Conservation (phyloP, 2,329 filamentous ascomycete species). For the Blastomyces silverae region DNA sequence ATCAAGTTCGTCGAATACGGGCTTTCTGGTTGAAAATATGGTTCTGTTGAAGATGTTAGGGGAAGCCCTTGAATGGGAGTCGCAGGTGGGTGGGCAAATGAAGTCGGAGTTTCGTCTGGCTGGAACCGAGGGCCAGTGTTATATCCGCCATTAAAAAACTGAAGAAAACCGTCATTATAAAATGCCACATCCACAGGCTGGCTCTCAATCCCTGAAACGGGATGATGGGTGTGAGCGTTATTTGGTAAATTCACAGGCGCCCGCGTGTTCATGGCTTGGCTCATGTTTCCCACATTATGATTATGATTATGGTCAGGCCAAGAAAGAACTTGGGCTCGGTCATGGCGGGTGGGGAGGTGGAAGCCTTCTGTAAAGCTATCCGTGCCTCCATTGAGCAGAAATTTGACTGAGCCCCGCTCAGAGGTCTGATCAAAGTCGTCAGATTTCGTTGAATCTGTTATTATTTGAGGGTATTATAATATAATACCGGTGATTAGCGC, state of each 20-base stretch:
- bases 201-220: constrained; percentile 18
- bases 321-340: constrained; percentile 34
- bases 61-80: constrained; percentile 23
- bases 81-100: constrained; percentile 19
- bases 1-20: constrained; percentile 37
- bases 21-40: constrained; percentile 31
- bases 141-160: constrained; percentile 37
- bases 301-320: constrained; percentile 29
- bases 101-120: constrained; percentile 23
- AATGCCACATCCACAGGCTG: constrained; percentile 28
- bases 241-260: constrained; percentile 18
- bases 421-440: constrained; percentile 31
- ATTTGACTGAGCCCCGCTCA: constrained; percentile 44
- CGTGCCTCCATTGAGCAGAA: constrained; percentile 42
- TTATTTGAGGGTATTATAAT: neutral
- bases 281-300: constrained; percentile 17
- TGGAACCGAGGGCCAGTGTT: constrained; percentile 26
- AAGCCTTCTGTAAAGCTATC: constrained; percentile 44
- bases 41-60: constrained; percentile 22
- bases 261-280: constrained; percentile 22
- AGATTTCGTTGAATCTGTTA: constrained; percentile 21
- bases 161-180: constrained; percentile 35
- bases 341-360: constrained; percentile 37
- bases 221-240: constrained; percentile 9
- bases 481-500: constrained; percentile 6